Conservation (phyloP, 768 basidiomycete genomes). For the Tricholoma sp. region DNA sequence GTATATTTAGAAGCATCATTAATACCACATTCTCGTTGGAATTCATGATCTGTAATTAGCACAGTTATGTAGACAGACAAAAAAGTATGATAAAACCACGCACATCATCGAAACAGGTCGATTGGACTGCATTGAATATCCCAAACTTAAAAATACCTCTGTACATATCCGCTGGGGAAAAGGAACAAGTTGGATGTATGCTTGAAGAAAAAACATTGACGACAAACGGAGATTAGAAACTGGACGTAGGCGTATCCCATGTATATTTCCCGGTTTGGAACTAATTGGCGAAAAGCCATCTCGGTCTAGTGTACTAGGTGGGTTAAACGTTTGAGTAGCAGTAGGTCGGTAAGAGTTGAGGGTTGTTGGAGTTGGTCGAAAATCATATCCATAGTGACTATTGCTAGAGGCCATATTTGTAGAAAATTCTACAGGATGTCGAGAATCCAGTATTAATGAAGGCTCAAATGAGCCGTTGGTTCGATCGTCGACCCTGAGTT, state of each 20-base stretch:
- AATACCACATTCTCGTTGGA: constrained; percentile 63
- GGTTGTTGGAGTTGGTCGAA: neutral
- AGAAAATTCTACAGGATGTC: neutral
- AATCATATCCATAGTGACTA: neutral
- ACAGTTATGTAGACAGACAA: neutral
- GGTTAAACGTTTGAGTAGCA: neutral
- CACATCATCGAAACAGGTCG: constrained; percentile 74
- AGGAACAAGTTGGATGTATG: constrained; percentile 4
- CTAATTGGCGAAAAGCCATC: constrained; percentile 2
- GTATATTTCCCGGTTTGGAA: constrained; percentile 29
- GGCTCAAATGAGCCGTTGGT: neutral
- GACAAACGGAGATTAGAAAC: constrained; percentile 68
- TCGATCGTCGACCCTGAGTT: neutral
- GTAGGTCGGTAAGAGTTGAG: neutral
- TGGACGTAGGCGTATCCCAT: constrained; percentile 54
- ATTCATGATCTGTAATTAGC: constrained; percentile 43
- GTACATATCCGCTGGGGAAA: constrained; percentile 69
- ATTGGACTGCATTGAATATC: constrained; percentile 90
- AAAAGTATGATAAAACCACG: constrained; percentile 15
- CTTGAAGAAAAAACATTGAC: constrained; percentile 1
- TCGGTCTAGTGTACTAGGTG: neutral
- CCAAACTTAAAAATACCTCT: constrained; percentile 82
- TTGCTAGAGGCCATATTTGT: neutral
- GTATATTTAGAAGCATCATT: neutral
- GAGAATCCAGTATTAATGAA: neutral